Conservation (phyloP, 345 rosid species). For the Cardamine resedifolia region DNA sequence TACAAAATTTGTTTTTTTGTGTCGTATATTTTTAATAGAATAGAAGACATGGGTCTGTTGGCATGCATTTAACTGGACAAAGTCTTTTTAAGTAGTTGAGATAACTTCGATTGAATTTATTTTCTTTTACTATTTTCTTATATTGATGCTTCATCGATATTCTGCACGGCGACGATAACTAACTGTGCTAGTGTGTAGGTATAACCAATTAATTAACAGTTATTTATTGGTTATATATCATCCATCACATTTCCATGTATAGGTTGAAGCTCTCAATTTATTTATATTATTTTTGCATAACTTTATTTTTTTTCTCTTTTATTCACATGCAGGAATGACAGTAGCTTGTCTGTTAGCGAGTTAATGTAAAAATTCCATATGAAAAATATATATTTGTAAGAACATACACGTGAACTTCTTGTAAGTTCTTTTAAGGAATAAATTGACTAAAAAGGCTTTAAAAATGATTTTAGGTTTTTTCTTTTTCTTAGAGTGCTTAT, state of each 20-base stretch:
- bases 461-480: background rate
- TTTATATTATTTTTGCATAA: conserved; percentile 9
- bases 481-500: conserved; percentile 31
- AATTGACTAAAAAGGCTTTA: conserved; percentile 12
- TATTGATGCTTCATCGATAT: background rate
- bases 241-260: conserved; percentile 25
- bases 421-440: conserved; percentile 47
- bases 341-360: conserved; percentile 47
- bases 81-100: background rate
- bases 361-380: conserved; percentile 39
- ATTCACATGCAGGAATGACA: conserved; percentile 54
- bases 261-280: background rate
- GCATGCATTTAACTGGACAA: background rate
- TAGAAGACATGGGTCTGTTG: background rate
- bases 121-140: background rate
- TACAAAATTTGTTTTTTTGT: background rate
- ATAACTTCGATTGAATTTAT: conserved; percentile 3
- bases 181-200: background rate
- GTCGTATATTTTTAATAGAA: background rate
- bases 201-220: conserved; percentile 4
- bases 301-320: conserved; percentile 43
- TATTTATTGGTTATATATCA: conserved; percentile 20
- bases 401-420: conserved; percentile 69
- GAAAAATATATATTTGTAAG: conserved; percentile 14
- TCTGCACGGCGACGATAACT: conserved; percentile 2